Base-by-base conservation (phyloP, 805 yeast species). In the Priceomyces castillae region DNA sequence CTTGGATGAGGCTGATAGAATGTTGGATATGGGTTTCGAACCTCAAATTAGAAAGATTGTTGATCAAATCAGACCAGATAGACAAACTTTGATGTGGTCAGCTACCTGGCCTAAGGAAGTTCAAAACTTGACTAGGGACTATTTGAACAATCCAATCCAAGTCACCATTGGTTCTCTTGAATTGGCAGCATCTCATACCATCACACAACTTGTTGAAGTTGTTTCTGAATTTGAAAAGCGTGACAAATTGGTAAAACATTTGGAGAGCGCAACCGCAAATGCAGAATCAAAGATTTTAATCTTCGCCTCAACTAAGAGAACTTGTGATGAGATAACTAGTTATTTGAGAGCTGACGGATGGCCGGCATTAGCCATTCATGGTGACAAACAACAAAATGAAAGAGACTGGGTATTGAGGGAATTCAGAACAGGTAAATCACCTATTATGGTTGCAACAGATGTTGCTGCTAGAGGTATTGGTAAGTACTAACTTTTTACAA, bases 391-490 rank as follows among this genome's bases (percentile, higher is more conserved):
- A 61, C 99, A 94, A 76, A 79, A 83, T 65, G 98, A 94, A 74
- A 90, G 99, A 80, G 98, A 94, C 74, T 94, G 98, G 98, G 98
- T 92, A 57, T 76, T 94, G 69, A 78, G 74, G 56, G 97, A 92
- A 73, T 94, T 94, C 77, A 87, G 86, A 79, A 63, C 80, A 48
- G 98, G 98, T 58, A 86, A 83, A 69, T 82, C 95, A 43, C 96
- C 97, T 53, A 84, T 94, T 61, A 90, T 94, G 97, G 96, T 90
- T 65, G 99, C 99, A 50, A 94, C 99, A 52, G 99, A 94, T 71
- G 99, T 94, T 67, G 99, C 99, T 51, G 97, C 99, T 54, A 87
- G 99, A 80, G 99, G 99, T 82, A 90, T 94, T 76, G 97, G 96
- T 89, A 88, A 72, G 97, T 87, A 67, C 64, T 47, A 51, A 50